Conservation (phyloP, 148 eudicot genomes). For the Cornus kousa region DNA sequence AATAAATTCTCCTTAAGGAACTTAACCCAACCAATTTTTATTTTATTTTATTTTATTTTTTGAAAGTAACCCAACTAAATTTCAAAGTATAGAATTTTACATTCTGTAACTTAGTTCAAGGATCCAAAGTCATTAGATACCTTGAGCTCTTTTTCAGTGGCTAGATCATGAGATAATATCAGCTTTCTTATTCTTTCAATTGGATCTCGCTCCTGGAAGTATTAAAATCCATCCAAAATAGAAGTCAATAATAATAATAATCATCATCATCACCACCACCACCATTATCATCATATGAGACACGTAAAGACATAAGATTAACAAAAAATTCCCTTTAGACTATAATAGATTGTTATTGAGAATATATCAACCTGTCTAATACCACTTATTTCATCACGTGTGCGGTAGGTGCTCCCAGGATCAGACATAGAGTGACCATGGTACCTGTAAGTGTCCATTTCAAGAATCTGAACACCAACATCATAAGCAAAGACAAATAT, state of each 20-base stretch:
- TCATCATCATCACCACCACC: no score
- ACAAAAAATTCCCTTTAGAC: not conserved
- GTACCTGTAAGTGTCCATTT: conserved; percentile 98
- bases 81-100: not conserved
- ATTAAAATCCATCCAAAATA: not conserved
- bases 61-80: not conserved
- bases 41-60: no score
- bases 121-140: conserved; percentile 28
- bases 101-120: not conserved
- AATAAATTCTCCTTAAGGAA: not conserved
- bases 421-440: conserved; percentile 99
- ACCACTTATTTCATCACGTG: conserved; percentile 91
- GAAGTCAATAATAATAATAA: no score
- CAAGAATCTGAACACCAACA: conserved; percentile 68
- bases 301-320: not conserved
- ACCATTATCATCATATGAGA: not conserved
- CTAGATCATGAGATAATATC: conserved; percentile 70
- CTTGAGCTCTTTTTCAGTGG: conserved; percentile 87
- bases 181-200: conserved; percentile 86
- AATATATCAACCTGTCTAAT: conserved; percentile 62
- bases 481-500: conserved; percentile 4
- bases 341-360: not conserved
- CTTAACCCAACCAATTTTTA: not conserved
- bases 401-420: conserved; percentile 98
- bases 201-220: conserved; percentile 90